Evolutionary conservation across 768 basidiomycete genomes (phyloP).

Genomic region (Russula brevipes): DNA sequence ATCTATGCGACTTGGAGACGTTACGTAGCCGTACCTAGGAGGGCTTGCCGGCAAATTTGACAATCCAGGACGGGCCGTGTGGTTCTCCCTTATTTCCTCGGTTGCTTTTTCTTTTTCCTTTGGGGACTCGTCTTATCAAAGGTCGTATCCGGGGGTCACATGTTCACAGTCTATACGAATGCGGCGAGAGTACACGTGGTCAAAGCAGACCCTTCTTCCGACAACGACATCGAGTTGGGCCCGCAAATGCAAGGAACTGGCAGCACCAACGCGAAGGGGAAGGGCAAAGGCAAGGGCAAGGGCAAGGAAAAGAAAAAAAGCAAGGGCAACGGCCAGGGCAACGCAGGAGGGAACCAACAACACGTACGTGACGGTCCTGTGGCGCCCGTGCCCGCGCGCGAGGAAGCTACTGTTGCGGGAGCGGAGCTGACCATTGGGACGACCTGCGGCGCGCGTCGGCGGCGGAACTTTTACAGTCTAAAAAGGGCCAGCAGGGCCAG

Average conservation of each 20-base stretch:
- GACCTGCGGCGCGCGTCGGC: background rate
- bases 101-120: no score
- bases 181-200: background rate
- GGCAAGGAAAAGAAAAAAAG: background rate
- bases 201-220: background rate
- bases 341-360: background rate
- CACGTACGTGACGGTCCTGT: background rate
- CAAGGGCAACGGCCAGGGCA: background rate
- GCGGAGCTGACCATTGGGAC: background rate
- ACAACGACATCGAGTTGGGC: background rate
- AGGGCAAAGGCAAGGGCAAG: no score
- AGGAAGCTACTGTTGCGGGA: background rate
- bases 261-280: background rate
- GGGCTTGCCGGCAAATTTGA: no score
- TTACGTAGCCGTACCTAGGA: no score
- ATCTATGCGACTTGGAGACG: no score
- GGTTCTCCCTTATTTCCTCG: no score
- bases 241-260: background rate
- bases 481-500: background rate
- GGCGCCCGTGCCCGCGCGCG: background rate
- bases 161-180: background rate
- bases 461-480: slow-evolving; percentile 4
- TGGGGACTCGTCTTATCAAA: no score
- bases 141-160: no score
- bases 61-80: no score